Evolutionary conservation across 352 stramenopile species (phyloP).

Genomic region (Pythium sp.): DNA sequence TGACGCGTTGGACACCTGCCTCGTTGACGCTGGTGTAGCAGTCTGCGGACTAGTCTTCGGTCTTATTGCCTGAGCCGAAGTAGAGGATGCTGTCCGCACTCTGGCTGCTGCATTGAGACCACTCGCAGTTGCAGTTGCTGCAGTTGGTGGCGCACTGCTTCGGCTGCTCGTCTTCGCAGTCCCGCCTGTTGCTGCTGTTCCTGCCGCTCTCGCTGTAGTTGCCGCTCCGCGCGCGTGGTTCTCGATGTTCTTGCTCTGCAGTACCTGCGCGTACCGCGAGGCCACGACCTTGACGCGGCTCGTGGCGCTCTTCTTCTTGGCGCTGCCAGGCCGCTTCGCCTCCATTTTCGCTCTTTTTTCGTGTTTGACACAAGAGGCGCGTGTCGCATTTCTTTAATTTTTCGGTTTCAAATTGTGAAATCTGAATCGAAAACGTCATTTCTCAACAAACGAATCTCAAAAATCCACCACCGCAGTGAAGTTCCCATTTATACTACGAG

Average conservation of each 20-base stretch:
- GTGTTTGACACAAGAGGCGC: not conserved
- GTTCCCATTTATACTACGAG: too few relatives aligned
- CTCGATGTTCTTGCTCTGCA: constrained; percentile 41
- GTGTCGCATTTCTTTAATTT: not conserved
- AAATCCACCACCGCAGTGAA: not conserved
- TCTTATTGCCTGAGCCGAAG: not conserved
- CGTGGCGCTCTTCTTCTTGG: constrained; percentile 17
- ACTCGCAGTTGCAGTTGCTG: not conserved
- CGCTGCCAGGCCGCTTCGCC: constrained; percentile 3
- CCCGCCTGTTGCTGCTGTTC: constrained; percentile 5
- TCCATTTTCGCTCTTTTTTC: constrained; percentile 2
- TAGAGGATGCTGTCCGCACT: not conserved
- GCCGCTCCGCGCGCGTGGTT: constrained; percentile 13
- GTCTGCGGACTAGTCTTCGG: constrained; percentile 3
- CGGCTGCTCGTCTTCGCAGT: not conserved
- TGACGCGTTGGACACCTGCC: not conserved
- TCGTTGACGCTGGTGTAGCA: constrained; percentile 7
- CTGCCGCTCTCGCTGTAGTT: not conserved
- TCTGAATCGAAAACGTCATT: not conserved
- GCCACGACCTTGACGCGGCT: constrained; percentile 44
- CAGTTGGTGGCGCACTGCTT: not conserved
- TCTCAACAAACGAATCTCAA: not conserved
- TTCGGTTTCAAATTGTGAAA: not conserved
- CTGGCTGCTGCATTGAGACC: not conserved
- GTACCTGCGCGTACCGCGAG: constrained; percentile 53